Evolutionary conservation across 352 stramenopile genomes (phyloP), one percentile per base, ranked within the genome.

Genomic region (Thalassiosira livingstoniorum): DNA sequence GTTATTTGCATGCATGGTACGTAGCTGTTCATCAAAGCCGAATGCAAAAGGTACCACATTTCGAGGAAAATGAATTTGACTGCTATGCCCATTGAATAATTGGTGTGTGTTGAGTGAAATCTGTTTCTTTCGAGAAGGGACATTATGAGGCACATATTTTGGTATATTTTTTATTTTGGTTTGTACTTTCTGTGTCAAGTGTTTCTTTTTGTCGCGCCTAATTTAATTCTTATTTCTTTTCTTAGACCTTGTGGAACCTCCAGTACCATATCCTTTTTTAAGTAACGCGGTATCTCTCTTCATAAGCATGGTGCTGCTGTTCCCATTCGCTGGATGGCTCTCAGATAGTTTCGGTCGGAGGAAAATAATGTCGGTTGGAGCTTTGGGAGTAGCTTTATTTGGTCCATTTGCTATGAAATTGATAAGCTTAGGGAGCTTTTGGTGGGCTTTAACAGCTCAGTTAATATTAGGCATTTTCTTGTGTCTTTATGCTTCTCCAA

Each of bases 1-100:
- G 73, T 78, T 2, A 78, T 80, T 62, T 86, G 31, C 51, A 83
- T 78, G 75, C 55, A 39, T n/a, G n/a, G n/a, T n/a, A n/a, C n/a
- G n/a, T n/a, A n/a, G n/a, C n/a, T n/a, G n/a, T n/a, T n/a, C n/a
- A n/a, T n/a, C n/a, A n/a, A n/a, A n/a, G n/a, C n/a, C n/a, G n/a
- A n/a, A n/a, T n/a, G n/a, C n/a, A n/a, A n/a, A n/a, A n/a, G n/a
- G n/a, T n/a, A n/a, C n/a, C n/a, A n/a, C n/a, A n/a, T n/a, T n/a
- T n/a, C n/a, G n/a, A n/a, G n/a, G n/a, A n/a, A n/a, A n/a, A n/a
- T n/a, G n/a, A n/a, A n/a, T n/a, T n/a, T n/a, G n/a, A n/a, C n/a
- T n/a, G n/a, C n/a, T n/a, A n/a, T n/a, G n/a, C n/a, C n/a, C n/a
- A n/a, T n/a, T n/a, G n/a, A n/a, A n/a, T n/a, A n/a, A n/a, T n/a